phyloP scores from a whole-genome alignment of 106 monocot genomes.

The Gastrodia elata region DNA sequence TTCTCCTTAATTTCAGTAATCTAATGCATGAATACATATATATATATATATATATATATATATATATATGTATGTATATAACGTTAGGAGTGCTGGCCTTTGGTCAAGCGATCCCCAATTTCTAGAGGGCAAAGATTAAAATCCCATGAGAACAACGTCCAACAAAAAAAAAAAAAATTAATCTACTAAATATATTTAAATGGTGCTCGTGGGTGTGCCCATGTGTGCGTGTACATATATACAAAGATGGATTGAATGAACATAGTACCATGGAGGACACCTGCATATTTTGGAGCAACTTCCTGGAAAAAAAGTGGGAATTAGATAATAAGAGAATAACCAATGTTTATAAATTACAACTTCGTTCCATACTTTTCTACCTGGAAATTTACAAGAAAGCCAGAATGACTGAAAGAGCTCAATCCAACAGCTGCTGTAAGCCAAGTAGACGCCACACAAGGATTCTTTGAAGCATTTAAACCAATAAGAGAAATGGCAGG shows the following conservation, averaged over 20 bases:
- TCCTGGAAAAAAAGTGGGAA: constrained; percentile 42
- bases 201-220: too few relatives aligned
- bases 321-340: constrained; percentile 1
- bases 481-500: constrained; percentile 79
- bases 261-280: constrained; percentile 71
- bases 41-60: neutral
- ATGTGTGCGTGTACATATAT: too few relatives aligned
- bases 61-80: neutral
- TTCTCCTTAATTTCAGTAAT: too few relatives aligned
- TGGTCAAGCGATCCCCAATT: too few relatives aligned
- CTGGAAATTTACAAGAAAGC: constrained; percentile 93
- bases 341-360: neutral
- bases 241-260: neutral
- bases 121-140: neutral
- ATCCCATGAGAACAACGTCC: too few relatives aligned
- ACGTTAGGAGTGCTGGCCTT: too few relatives aligned
- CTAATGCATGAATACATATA: too few relatives aligned
- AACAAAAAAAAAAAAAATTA: too few relatives aligned
- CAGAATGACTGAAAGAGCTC: constrained; percentile 87
- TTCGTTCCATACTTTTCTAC: constrained; percentile 14
- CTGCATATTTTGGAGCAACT: constrained; percentile 83
- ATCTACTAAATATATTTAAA: too few relatives aligned
- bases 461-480: constrained; percentile 48
- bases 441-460: constrained; percentile 63
- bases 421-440: constrained; percentile 83